Conservation (phyloP, 2,329 filamentous ascomycete species). For the Cadophora sp. region DNA sequence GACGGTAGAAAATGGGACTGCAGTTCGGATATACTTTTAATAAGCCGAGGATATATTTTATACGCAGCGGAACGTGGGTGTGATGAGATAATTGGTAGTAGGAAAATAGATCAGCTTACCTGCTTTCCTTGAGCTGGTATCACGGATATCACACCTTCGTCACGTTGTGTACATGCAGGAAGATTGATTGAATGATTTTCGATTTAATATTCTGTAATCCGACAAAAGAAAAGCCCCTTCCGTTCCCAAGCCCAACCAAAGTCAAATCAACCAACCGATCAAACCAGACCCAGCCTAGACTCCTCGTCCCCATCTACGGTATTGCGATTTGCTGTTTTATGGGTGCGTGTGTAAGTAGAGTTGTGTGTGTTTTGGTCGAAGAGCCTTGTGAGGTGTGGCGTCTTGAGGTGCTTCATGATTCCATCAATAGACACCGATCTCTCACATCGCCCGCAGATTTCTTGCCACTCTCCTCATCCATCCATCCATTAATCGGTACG, state of each 20-base stretch:
- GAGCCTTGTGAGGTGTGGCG: not conserved
- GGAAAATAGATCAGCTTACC: too few relatives aligned
- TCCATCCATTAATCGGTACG: not conserved
- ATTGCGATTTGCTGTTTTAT: not conserved
- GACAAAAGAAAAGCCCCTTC: not conserved
- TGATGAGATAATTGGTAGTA: too few relatives aligned
- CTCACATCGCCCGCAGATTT: not conserved
- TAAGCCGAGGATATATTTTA: too few relatives aligned
- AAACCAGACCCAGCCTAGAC: constrained; percentile 1
- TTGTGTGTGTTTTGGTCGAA: too few relatives aligned
- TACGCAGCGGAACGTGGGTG: too few relatives aligned
- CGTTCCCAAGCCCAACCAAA: not conserved
- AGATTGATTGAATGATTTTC: not conserved
- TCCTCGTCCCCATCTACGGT: not conserved
- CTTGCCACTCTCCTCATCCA: not conserved
- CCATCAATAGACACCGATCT: not conserved
- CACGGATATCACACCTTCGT: too few relatives aligned
- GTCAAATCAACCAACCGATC: not conserved
- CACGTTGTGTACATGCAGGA: too few relatives aligned
- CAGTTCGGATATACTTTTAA: too few relatives aligned
- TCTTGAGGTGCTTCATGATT: not conserved
- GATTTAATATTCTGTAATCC: constrained; percentile 1
- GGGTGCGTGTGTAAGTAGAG: not conserved
- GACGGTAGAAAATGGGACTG: too few relatives aligned
- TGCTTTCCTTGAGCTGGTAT: too few relatives aligned